A percentile compares a stretch with the other conserved stretches of the same genome.
Evolutionary conservation across 2,329 filamentous ascomycete genomes (phyloP).

Genomic region (Gnomoniopsis smithogilvyi): DNA sequence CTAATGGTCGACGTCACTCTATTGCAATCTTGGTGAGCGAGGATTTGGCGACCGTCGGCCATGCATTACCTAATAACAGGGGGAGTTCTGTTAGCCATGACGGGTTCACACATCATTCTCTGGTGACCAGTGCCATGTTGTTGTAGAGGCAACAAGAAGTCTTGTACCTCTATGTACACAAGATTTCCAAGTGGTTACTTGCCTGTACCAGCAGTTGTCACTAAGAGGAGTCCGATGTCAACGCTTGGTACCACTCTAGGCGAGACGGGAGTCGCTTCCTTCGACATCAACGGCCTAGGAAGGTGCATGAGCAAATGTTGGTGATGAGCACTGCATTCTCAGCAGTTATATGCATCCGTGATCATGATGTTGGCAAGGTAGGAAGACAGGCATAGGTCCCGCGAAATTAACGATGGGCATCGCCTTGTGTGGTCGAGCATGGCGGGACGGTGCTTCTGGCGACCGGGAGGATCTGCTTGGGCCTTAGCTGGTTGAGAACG

Average conservation of each 20-base stretch:
- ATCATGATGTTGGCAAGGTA: neutral
- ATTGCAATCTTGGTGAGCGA: neutral
- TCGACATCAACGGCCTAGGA: neutral
- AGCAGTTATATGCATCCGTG: neutral
- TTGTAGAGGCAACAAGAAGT: neutral
- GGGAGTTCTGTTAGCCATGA: neutral
- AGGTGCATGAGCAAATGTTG: neutral
- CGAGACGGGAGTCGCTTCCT: neutral
- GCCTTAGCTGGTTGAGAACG: neutral
- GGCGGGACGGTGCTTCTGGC: neutral
- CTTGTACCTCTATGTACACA: neutral
- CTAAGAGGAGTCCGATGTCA: neutral
- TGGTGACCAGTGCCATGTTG: neutral
- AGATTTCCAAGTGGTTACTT: neutral
- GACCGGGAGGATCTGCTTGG: neutral
- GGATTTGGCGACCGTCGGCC: neutral
- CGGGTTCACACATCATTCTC: neutral
- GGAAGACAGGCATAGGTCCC: neutral
- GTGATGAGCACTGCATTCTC: constrained; percentile 2
- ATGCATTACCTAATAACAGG: neutral
- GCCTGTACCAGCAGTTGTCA: neutral
- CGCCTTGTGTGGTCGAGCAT: neutral
- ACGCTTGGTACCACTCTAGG: neutral
- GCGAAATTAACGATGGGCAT: neutral
- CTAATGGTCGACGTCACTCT: neutral